phyloP scores from a whole-genome alignment of 1,139 yeast genomes.

The Geotrichum carabidarum region DNA sequence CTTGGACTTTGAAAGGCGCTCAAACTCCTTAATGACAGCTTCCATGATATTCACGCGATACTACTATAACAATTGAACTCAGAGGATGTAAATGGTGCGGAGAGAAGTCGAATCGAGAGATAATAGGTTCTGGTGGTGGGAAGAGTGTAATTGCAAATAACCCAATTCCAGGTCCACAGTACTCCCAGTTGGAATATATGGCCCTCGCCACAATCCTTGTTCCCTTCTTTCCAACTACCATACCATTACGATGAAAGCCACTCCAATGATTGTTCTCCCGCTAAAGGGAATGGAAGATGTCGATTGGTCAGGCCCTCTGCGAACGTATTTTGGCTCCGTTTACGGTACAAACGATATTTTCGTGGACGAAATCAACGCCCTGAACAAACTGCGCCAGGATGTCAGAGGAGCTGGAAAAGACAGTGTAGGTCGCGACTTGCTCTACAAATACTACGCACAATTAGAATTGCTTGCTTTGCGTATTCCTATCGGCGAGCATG shows the following conservation, averaged over 20 bases:
- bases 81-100: neutral
- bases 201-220: neutral
- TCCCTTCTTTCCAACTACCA: neutral
- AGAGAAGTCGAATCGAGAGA: neutral
- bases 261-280: conserved; percentile 42
- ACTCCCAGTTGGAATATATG: neutral
- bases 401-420: conserved; percentile 47
- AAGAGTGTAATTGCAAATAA: neutral
- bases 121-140: neutral
- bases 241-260: conserved; percentile 28
- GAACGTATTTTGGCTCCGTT: conserved; percentile 52
- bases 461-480: conserved; percentile 74
- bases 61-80: neutral
- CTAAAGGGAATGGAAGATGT: conserved; percentile 54
- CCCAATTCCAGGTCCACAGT: neutral
- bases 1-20: conserved; percentile 29
- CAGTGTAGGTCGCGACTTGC: conserved; percentile 45
- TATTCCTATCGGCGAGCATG: conserved; percentile 57
- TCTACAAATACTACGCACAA: conserved; percentile 73
- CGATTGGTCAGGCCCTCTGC: conserved; percentile 64
- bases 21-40: conserved; percentile 30
- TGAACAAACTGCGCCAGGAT: conserved; percentile 61
- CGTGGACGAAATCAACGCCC: conserved; percentile 49
- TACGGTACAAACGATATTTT: conserved; percentile 63
- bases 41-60: conserved; percentile 27